Evolutionary conservation across 2,329 filamentous ascomycete species (phyloP).

Genomic region (Nothomitra cinnamomea): DNA sequence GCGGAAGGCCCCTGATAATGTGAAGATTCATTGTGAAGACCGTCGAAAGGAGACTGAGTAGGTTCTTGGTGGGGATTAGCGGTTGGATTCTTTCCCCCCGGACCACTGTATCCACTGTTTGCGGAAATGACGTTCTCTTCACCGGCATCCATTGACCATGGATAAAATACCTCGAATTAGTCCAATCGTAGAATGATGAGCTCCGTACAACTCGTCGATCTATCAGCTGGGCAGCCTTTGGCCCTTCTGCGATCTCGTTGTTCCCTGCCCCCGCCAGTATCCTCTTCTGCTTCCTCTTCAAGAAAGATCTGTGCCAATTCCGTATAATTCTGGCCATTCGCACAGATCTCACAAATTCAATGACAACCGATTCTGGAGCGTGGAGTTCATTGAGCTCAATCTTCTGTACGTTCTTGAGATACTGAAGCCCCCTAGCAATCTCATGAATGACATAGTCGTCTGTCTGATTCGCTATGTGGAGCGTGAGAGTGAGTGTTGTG

Average conservation of each 20-base stretch:
- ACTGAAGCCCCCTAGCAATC: background rate
- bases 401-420: slow-evolving; percentile 1
- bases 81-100: background rate
- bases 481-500: background rate
- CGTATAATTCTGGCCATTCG: background rate
- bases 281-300: background rate
- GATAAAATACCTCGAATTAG: background rate
- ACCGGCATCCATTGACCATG: background rate
- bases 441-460: background rate
- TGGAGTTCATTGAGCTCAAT: background rate
- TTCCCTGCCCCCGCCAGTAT: background rate
- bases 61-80: background rate
- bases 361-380: background rate
- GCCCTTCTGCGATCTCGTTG: background rate
- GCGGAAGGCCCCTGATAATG: background rate
- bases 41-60: background rate
- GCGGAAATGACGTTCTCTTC: background rate
- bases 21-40: background rate
- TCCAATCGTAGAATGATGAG: background rate
- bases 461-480: background rate
- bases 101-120: background rate
- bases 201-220: background rate
- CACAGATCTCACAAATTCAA: background rate
- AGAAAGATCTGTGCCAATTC: background rate
- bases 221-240: background rate